Conservation (phyloP, 2,329 filamentous ascomycete genomes). For the Talaromyces funiculosus region DNA sequence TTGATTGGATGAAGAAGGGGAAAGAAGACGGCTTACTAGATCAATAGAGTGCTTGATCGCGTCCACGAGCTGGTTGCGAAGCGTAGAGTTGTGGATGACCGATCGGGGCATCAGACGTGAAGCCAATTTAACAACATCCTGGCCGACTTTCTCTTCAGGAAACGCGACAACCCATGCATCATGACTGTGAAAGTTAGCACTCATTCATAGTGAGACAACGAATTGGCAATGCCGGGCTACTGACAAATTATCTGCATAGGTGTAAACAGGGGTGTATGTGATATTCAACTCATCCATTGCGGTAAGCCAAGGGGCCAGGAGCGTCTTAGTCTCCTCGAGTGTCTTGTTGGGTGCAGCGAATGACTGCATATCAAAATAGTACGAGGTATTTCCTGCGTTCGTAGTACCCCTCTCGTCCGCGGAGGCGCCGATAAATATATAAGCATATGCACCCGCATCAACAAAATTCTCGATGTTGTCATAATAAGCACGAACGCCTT, state of each 20-base stretch:
- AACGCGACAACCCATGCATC: conserved; percentile 19
- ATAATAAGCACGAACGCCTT: not conserved
- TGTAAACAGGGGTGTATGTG: conserved; percentile 19
- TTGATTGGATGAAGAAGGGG: not conserved
- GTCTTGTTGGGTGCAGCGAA: conserved; percentile 22
- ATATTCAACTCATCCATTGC: conserved; percentile 18
- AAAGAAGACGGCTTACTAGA: not conserved
- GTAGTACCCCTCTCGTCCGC: conserved; percentile 15
- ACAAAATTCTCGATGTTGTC: not conserved
- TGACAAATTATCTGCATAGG: conserved; percentile 21
- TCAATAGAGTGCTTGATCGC: not conserved
- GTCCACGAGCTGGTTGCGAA: not conserved
- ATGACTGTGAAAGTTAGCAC: conserved; percentile 13
- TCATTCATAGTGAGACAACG: not conserved
- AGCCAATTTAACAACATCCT: conserved; percentile 19
- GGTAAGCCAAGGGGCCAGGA: conserved; percentile 20
- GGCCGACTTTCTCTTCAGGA: conserved; percentile 19
- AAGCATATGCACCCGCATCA: not conserved
- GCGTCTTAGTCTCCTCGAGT: conserved; percentile 17
- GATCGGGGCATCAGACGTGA: conserved; percentile 21
- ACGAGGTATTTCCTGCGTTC: conserved; percentile 19
- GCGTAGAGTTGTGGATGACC: conserved; percentile 17
- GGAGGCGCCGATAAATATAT: conserved; percentile 14
- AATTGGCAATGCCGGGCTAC: not conserved
- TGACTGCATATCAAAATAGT: conserved; percentile 24